Percentiles rank a stretch among this genome's conserved stretches.
These are phyloP conservation scores for Carallia pectinifolia DNA, from an alignment of 345 rosid species.

Conservation along the genomic window DNA sequence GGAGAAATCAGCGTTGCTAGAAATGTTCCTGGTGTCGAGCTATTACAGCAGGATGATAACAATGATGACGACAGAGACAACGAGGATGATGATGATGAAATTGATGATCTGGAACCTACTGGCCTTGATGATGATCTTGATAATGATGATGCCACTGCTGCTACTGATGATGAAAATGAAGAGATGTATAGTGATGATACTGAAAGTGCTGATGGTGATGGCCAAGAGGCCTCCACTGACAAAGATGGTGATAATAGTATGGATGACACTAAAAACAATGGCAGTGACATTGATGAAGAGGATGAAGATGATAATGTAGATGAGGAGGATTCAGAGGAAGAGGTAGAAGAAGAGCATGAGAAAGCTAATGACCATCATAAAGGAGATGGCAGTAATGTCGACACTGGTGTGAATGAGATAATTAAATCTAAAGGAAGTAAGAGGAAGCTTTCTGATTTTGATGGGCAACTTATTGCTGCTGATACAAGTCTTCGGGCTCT, in stretches of 20 bases:
- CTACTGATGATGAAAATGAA: slow-evolving; percentile 24
- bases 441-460: slow-evolving; percentile 70
- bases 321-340: slow-evolving; percentile 30
- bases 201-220: slow-evolving; percentile 45
- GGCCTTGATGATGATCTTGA: slow-evolving; percentile 27
- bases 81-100: slow-evolving; percentile 32
- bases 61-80: slow-evolving; percentile 37
- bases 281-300: slow-evolving; percentile 7
- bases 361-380: slow-evolving; percentile 19
- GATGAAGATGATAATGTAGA: slow-evolving; percentile 10
- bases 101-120: slow-evolving; percentile 24
- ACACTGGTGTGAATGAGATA: slow-evolving; percentile 21
- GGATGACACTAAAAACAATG: slow-evolving; percentile 22
- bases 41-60: slow-evolving; percentile 42
- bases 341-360: slow-evolving; percentile 12
- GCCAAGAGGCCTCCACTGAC: slow-evolving; percentile 31
- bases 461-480: slow-evolving; percentile 61
- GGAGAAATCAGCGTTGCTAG: slow-evolving; percentile 69
- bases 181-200: slow-evolving; percentile 17
- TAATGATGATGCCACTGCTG: slow-evolving; percentile 33
- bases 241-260: slow-evolving; percentile 27
- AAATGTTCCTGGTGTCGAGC: slow-evolving; percentile 68
- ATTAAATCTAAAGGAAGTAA: slow-evolving; percentile 44
- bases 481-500: slow-evolving; percentile 87
- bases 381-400: slow-evolving; percentile 11